Evolutionary conservation across 2,329 filamentous ascomycete species (phyloP).

Genomic region (Sporothrix protearum): DNA sequence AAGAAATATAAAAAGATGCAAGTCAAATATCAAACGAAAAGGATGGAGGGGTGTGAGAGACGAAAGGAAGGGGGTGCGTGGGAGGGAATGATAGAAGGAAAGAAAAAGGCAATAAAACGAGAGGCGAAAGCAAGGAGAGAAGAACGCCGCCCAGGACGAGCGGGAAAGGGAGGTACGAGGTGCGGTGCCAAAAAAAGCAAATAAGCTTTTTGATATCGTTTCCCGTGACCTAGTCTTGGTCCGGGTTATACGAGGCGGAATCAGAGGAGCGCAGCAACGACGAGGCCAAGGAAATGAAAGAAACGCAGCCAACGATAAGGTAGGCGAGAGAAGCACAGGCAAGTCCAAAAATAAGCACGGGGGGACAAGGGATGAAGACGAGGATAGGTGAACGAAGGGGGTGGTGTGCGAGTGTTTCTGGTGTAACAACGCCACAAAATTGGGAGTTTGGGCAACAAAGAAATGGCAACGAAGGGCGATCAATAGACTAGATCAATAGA

Average conservation of each 20-base stretch:
- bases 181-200: not conserved
- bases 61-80: not conserved
- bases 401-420: not conserved
- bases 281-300: not conserved
- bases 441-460: not conserved
- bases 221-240: not conserved
- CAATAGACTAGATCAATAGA: not conserved
- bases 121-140: conserved; percentile 14
- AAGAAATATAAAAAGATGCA: not conserved
- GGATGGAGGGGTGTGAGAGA: not conserved
- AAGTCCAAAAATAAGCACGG: conserved; percentile 14
- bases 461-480: not conserved
- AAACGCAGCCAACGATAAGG: not conserved
- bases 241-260: conserved; percentile 6
- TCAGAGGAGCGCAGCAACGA: not conserved
- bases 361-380: not conserved
- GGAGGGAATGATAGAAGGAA: not conserved
- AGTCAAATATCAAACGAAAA: not conserved
- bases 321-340: not conserved
- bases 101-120: conserved; percentile 6
- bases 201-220: conserved; percentile 5
- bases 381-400: not conserved
- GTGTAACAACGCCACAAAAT: conserved; percentile 19
- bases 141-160: not conserved
- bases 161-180: conserved; percentile 12